A percentile compares a stretch with the other conserved stretches of the same genome.
These are phyloP conservation scores for Nothophaeocryptopus gaeumannii DNA, from an alignment of 2,329 filamentous ascomycete species.

Conservation along the genomic window DNA sequence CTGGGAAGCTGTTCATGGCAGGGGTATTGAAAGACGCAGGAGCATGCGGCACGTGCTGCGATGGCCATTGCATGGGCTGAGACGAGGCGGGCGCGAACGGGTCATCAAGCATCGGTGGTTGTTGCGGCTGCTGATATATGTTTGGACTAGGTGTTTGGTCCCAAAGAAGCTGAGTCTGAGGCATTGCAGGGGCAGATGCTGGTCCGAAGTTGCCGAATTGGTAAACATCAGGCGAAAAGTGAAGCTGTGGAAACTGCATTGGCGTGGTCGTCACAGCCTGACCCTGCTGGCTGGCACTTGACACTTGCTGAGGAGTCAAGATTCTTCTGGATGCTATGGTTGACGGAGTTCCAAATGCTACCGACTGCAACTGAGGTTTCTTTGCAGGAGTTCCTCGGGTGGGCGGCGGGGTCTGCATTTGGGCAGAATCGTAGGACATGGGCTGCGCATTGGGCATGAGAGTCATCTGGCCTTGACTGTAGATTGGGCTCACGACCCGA, in stretches of 20 bases:
- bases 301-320: conserved; percentile 28
- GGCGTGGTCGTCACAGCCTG: conserved; percentile 33
- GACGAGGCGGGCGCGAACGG: conserved; percentile 29
- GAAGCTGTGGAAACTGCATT: conserved; percentile 52
- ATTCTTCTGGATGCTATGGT: conserved; percentile 33
- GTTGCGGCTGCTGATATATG: conserved; percentile 19
- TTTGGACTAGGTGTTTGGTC: conserved; percentile 24
- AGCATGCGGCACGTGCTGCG: conserved; percentile 13
- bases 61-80: conserved; percentile 20
- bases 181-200: conserved; percentile 55
- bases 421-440: conserved; percentile 35
- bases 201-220: conserved; percentile 52
- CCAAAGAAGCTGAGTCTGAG: conserved; percentile 52
- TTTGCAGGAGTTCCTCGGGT: conserved; percentile 55
- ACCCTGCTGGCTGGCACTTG: conserved; percentile 7
- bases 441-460: conserved; percentile 15
- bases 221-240: conserved; percentile 58
- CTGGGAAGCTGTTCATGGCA: conserved; percentile 32
- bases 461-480: conserved; percentile 10
- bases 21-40: conserved; percentile 30
- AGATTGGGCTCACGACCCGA: conserved; percentile 19
- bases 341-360: conserved; percentile 43
- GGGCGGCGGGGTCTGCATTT: conserved; percentile 62
- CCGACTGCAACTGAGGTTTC: conserved; percentile 41
- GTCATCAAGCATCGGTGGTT: conserved; percentile 28